Conservation (phyloP, 768 basidiomycete species). For the Boletus barrowsii region DNA sequence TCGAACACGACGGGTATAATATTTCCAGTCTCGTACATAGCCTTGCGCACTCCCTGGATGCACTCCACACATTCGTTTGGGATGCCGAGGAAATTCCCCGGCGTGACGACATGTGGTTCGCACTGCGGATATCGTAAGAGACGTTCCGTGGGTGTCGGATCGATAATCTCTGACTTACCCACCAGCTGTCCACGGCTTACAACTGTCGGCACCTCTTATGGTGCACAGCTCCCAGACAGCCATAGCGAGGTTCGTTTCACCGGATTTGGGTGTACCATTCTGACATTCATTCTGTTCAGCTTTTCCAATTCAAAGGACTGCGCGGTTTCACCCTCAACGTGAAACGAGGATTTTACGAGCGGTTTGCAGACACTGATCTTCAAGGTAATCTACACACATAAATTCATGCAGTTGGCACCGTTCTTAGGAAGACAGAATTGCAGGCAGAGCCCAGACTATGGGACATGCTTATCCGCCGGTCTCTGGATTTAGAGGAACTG, state of each 20-base stretch:
- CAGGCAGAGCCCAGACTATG: slow-evolving; percentile 41
- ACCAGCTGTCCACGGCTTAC: slow-evolving; percentile 63
- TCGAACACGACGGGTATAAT: slow-evolving; percentile 21
- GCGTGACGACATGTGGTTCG: slow-evolving; percentile 77
- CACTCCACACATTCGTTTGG: slow-evolving; percentile 67
- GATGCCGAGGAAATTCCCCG: slow-evolving; percentile 63
- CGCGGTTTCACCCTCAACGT: slow-evolving; percentile 59
- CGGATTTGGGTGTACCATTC: not conserved
- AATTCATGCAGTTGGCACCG: not conserved
- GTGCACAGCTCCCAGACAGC: slow-evolving; percentile 51
- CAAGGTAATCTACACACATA: slow-evolving; percentile 43
- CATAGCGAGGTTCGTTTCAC: slow-evolving; percentile 57
- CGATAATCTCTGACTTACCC: not conserved
- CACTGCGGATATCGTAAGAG: slow-evolving; percentile 61
- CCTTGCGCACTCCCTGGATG: slow-evolving; percentile 57
- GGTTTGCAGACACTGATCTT: slow-evolving; percentile 48
- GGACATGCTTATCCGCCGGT: slow-evolving; percentile 67
- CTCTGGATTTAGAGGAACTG: slow-evolving; percentile 66
- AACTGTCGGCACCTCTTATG: slow-evolving; percentile 60
- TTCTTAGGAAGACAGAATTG: slow-evolving; percentile 20
- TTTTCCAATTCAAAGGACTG: slow-evolving; percentile 67
- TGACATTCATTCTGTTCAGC: slow-evolving; percentile 34
- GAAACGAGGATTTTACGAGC: slow-evolving; percentile 60
- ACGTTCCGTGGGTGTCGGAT: not conserved
- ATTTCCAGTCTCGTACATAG: slow-evolving; percentile 53